phyloP scores from a whole-genome alignment of 2,329 filamentous ascomycete species.

The Leptodontidium sp. region DNA sequence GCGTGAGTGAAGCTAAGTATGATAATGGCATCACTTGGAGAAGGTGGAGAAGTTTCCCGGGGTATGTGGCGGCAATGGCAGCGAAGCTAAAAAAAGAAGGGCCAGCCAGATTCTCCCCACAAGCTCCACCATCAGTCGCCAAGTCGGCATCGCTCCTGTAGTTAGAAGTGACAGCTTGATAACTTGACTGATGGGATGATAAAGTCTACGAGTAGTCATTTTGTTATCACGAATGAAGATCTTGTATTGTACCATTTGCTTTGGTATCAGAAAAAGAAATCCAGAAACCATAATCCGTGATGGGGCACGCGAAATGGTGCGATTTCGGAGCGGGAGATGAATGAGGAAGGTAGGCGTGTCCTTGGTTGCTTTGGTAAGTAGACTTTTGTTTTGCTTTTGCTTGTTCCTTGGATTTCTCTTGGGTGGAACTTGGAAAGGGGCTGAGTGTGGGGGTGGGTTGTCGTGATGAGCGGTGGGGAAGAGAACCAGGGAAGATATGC shows the following conservation, averaged over 20 bases:
- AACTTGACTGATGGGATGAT: background rate
- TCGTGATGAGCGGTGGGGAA: background rate
- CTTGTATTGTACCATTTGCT: background rate
- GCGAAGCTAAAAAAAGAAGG: constrained; percentile 7
- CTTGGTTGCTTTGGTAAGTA: background rate
- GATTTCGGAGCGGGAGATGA: constrained; percentile 6
- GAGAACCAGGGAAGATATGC: background rate
- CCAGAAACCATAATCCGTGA: background rate
- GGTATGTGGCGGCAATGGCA: background rate
- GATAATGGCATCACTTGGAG: no score
- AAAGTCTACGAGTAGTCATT: background rate
- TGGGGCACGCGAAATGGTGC: background rate
- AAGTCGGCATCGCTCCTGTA: background rate
- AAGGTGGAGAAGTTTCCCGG: no score
- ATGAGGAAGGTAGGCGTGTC: constrained; percentile 1
- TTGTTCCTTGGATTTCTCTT: constrained; percentile 2
- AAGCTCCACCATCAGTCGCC: constrained; percentile 4
- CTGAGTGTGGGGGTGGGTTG: constrained; percentile 6
- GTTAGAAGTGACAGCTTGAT: background rate
- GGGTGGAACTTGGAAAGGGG: background rate
- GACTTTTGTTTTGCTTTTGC: background rate
- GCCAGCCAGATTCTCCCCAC: background rate
- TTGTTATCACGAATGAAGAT: background rate
- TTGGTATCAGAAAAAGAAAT: background rate
- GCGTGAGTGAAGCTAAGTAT: background rate